Conservation (phyloP, 2,329 filamentous ascomycete genomes). For the Parastagonospora avenae region DNA sequence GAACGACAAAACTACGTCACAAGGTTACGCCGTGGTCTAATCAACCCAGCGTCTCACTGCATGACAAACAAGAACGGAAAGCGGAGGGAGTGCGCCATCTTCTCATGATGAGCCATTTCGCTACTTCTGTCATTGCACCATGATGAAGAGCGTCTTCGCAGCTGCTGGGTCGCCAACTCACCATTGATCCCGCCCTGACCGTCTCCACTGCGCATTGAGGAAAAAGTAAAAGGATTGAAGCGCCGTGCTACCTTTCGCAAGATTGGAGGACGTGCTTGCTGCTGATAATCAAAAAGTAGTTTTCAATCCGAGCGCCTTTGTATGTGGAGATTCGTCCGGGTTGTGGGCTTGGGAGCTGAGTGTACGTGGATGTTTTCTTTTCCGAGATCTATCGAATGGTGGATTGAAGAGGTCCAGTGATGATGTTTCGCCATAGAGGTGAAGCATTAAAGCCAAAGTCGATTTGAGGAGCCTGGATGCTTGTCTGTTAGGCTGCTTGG, state of each 20-base stretch:
- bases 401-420: slow-evolving; percentile 37
- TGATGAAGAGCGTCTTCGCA: slow-evolving; percentile 15
- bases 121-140: slow-evolving; percentile 21
- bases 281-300: slow-evolving; percentile 37
- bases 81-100: slow-evolving; percentile 38
- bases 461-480: slow-evolving; percentile 32
- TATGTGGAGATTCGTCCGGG: slow-evolving; percentile 32
- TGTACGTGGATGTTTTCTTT: slow-evolving; percentile 15
- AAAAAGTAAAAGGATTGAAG: slow-evolving; percentile 42
- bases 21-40: slow-evolving; percentile 29
- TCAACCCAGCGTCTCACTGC: slow-evolving; percentile 26
- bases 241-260: slow-evolving; percentile 21
- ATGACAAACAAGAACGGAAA: slow-evolving; percentile 43
- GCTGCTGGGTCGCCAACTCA: slow-evolving; percentile 20
- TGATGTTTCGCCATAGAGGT: slow-evolving; percentile 34
- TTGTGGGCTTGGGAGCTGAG: slow-evolving; percentile 9
- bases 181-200: slow-evolving; percentile 16
- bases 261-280: slow-evolving; percentile 29
- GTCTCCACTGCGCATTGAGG: slow-evolving; percentile 39
- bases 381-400: slow-evolving; percentile 9
- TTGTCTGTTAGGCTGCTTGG: slow-evolving; percentile 16
- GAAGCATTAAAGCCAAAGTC: slow-evolving; percentile 44
- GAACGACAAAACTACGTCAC: slow-evolving; percentile 35
- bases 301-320: slow-evolving; percentile 45
- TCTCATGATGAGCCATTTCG: slow-evolving; percentile 28